Base-by-base conservation (phyloP, 768 basidiomycete species). In the Sistotremastrum niveocremeum region DNA sequence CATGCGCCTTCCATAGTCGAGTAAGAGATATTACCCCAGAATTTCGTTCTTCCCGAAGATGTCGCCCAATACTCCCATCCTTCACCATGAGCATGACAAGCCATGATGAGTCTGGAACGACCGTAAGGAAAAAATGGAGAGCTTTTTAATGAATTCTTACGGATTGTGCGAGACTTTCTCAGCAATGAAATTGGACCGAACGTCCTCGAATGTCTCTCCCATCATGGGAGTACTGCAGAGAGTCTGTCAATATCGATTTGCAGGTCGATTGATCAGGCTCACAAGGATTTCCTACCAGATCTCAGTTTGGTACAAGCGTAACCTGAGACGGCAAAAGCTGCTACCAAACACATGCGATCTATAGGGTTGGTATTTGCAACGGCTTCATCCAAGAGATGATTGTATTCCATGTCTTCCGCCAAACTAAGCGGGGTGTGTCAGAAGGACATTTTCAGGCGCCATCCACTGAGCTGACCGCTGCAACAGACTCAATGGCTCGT, bases 161-260 rank as follows among this genome's bases (percentile, higher is more conserved):
- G 87, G 87, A 54, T 84, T 79, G 57, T 91, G 88, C 36, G 74
- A 74, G 51, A 88, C 86, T 66, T 91, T 91, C 65, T 91, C 87
- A 40, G 84, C 81, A 43, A 91, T 72, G 56, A 89, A 85, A 47
- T 74, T 79, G 76, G 84, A 79, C 38, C 85, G 76, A 39, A 68
- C 55, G 51, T 88, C 83, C 61, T 93, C 88, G 50, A 84, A 93
- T 2, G 88, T 90, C 62, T 93, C 88, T 3, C 76, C 84, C 41
- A 89, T 73, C 77, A 90, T 80, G 1, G 88, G 88, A 52, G 87
- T 91, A 54, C 85, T 89, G 47, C 33, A 53, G 33, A 42, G 37
- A 34, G 34, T 32, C 47, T 40, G 10, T 39, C 20, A 35, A 35
- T 20, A 45, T 7, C 10, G n/a, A 38, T 39, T 28, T 11, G 9